Conservation (phyloP, 1,139 yeast genomes). For the Hanseniaspora uvarum region DNA sequence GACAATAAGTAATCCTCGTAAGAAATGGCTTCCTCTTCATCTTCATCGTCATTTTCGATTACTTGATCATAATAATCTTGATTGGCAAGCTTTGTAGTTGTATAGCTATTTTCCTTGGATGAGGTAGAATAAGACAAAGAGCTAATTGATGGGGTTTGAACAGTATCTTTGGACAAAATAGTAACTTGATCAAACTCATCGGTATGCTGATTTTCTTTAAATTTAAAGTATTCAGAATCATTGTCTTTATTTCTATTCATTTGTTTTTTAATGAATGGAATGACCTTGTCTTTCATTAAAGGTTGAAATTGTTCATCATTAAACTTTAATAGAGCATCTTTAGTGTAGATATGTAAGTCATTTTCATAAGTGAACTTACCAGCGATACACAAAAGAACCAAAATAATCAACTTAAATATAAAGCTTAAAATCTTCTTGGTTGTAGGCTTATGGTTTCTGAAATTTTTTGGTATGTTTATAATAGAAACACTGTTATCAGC, state of each 20-base stretch:
- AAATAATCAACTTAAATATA: slow-evolving; percentile 38
- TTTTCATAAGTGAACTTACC: slow-evolving; percentile 36
- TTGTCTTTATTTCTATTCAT: neutral
- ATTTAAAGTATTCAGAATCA: slow-evolving; percentile 8
- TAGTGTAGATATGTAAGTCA: slow-evolving; percentile 33
- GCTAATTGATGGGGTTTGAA: neutral
- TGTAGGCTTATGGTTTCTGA: slow-evolving; percentile 38
- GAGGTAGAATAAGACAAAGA: slow-evolving; percentile 3
- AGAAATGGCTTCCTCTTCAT: slow-evolving; percentile 2
- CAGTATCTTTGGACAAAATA: neutral
- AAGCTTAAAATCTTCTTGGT: slow-evolving; percentile 35
- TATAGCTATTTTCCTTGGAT: neutral
- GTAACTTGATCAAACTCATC: slow-evolving; percentile 7
- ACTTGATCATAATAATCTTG: neutral
- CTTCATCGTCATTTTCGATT: neutral
- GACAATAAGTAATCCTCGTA: slow-evolving; percentile 12
- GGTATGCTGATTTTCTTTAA: neutral
- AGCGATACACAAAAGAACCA: slow-evolving; percentile 34
- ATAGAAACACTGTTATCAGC: slow-evolving; percentile 70
- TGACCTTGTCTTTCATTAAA: slow-evolving; percentile 1
- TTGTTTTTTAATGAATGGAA: slow-evolving; percentile 7
- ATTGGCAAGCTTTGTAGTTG: neutral
- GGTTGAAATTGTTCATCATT: slow-evolving; percentile 23
- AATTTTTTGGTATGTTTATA: slow-evolving; percentile 47
- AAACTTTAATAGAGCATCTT: slow-evolving; percentile 24